Conservation (phyloP, 805 yeast genomes). For the Hemisphaericaspora nanyangensis region DNA sequence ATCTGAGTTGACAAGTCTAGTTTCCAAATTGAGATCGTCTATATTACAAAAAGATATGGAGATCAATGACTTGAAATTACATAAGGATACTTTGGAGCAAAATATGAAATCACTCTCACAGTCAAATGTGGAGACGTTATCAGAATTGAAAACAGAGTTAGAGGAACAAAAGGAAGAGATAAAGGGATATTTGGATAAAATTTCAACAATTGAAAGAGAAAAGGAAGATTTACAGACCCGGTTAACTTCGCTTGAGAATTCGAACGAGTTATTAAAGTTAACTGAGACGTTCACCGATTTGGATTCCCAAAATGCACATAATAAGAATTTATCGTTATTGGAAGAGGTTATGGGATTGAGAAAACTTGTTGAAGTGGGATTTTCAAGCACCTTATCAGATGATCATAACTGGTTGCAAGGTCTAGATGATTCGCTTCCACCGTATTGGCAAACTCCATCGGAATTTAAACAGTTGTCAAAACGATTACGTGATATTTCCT, state of each 20-base stretch:
- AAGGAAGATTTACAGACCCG: constrained; percentile 23
- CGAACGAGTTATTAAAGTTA: constrained; percentile 8
- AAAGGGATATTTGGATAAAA: constrained; percentile 14
- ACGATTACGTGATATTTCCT: constrained; percentile 4
- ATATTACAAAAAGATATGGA: constrained; percentile 18
- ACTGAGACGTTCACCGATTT: constrained; percentile 25
- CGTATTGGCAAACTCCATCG: constrained; percentile 4
- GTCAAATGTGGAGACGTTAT: constrained; percentile 23
- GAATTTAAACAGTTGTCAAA: constrained; percentile 8
- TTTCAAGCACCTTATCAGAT: not conserved
- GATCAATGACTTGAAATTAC: constrained; percentile 43
- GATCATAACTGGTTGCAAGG: constrained; percentile 23
- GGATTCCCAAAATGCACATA: constrained; percentile 27
- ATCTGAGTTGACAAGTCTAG: not conserved
- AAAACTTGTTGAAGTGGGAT: constrained; percentile 19
- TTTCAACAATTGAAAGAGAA: constrained; percentile 18
- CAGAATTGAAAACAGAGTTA: constrained; percentile 12
- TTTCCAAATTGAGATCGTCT: not conserved
- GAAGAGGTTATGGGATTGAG: constrained; percentile 45
- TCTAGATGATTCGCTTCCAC: constrained; percentile 10
- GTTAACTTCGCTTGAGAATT: constrained; percentile 5
- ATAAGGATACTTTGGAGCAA: constrained; percentile 42
- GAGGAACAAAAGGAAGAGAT: constrained; percentile 17
- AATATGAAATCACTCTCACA: constrained; percentile 33
- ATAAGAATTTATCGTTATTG: constrained; percentile 32